Conservation (phyloP, 352 stramenopile species). For the Pythium scleroteichum region DNA sequence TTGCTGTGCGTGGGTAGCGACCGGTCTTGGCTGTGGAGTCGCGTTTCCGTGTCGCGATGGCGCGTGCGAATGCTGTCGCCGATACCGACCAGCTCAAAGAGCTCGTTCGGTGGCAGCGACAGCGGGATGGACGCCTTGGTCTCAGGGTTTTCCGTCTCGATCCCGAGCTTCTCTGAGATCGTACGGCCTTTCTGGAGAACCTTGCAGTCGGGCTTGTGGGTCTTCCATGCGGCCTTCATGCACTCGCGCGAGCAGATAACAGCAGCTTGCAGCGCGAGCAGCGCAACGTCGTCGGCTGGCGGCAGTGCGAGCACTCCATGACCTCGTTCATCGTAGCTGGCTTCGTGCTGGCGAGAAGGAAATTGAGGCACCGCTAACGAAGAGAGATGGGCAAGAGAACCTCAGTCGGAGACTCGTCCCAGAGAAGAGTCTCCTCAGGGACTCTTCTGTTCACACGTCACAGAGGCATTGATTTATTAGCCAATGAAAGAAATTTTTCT, state of each 20-base stretch:
- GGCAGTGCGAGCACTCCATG: conserved; percentile 7
- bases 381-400: too few relatives aligned
- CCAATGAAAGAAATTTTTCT: too few relatives aligned
- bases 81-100: background rate
- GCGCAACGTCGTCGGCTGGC: conserved; percentile 5
- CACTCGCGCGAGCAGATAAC: conserved; percentile 12
- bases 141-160: conserved; percentile 6
- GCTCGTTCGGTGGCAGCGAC: background rate
- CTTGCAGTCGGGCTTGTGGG: conserved; percentile 13
- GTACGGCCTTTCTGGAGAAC: background rate
- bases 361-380: too few relatives aligned
- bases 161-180: background rate
- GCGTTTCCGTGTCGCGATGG: background rate
- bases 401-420: too few relatives aligned
- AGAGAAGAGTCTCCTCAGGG: too few relatives aligned
- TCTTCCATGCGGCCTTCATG: conserved; percentile 8
- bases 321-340: conserved; percentile 9
- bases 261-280: conserved; percentile 17
- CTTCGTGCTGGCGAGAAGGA: too few relatives aligned
- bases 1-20: background rate
- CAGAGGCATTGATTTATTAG: too few relatives aligned
- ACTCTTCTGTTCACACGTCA: too few relatives aligned
- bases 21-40: background rate
- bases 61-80: background rate
- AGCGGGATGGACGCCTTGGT: conserved; percentile 9